Evolutionary conservation across 2,329 filamentous ascomycete genomes (phyloP).

Genomic region (Truncatella angustata): DNA sequence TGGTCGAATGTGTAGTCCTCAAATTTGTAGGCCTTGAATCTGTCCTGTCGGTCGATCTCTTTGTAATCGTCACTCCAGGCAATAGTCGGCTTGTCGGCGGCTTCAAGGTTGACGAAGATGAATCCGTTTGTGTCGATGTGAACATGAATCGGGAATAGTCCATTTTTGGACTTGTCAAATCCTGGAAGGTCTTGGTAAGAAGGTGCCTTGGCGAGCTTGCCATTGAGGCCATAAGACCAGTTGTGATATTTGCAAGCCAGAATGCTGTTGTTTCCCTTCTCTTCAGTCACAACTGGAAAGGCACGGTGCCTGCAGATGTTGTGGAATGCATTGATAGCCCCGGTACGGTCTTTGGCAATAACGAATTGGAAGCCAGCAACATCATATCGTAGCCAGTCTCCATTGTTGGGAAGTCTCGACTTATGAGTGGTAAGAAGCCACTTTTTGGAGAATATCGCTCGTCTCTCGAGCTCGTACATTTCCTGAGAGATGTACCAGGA

Average conservation of each 20-base stretch:
- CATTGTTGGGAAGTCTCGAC: neutral
- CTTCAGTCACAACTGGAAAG: constrained; percentile 53
- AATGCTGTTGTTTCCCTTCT: constrained; percentile 48
- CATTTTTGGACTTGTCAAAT: constrained; percentile 56
- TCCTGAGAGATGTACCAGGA: constrained; percentile 35
- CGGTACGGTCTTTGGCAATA: constrained; percentile 43
- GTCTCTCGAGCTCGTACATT: constrained; percentile 40
- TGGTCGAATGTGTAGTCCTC: constrained; percentile 43
- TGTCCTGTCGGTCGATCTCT: constrained; percentile 31
- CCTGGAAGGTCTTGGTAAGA: constrained; percentile 53
- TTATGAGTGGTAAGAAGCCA: constrained; percentile 5
- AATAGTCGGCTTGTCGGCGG: constrained; percentile 27
- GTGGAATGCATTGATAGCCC: constrained; percentile 56
- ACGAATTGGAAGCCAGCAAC: constrained; percentile 56
- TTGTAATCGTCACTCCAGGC: constrained; percentile 38
- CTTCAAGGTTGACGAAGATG: constrained; percentile 53
- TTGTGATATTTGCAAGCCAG: constrained; percentile 61
- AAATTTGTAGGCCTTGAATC: constrained; percentile 32
- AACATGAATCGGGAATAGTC: constrained; percentile 53
- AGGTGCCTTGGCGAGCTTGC: constrained; percentile 58
- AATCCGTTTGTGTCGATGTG: constrained; percentile 53
- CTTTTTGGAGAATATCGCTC: constrained; percentile 38
- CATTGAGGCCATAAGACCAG: constrained; percentile 59
- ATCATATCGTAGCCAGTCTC: constrained; percentile 54
- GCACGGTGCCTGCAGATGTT: constrained; percentile 63